Evolutionary conservation across 352 stramenopile species (phyloP), one percentile per base, ranked within the genome.

Genomic region (Globisporangium barbulae): DNA sequence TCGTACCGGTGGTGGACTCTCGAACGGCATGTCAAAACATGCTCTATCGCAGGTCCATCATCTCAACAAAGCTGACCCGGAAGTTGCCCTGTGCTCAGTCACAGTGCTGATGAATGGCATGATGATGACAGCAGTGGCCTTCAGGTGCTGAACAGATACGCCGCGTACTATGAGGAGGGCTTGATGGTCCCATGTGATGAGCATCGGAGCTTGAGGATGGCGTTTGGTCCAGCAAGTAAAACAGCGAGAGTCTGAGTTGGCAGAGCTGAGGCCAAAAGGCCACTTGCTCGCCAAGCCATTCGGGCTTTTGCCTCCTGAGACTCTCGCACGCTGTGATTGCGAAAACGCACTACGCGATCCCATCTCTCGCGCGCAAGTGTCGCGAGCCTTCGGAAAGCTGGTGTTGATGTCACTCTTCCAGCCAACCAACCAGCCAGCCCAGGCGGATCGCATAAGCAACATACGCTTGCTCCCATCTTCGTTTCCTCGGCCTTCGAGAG

Each of bases 1-100:
- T 57, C 37, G 19, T 58, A 45, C 52, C 52, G 52, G 52, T 58
- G 31, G 31, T 45, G 52, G 52, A 58, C 52, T 58, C 31, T 45
- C 19, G 22, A 25, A 58, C 10, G 1, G 42, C 52, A 58, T 58
- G 35, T 9, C 19, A 15, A 1, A n/a, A 41, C 12, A 58, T 44
- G 31, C 52, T 58, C 0, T 45, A 58, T 58, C 52, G 2, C 10
- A 58, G 52, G 52, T 45, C 25, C 37, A 8, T 7, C 49, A 55
- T 9, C 49, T 39, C 22, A 53, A 17, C 45, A 53, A 21, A 31
- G 1, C 25, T 28, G 25, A 28, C 1, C 1, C 25, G 25, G 25
- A 28, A 28, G 25, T 28, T 28, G 25, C 25, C 25, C 2, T 2
- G 25, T 28, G 25, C 25, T 28, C 25, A 28, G 25, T 2, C 25